Conservation (phyloP, 2,329 filamentous ascomycete genomes). For the Ophiocordyceps camponoti-leonardi region DNA sequence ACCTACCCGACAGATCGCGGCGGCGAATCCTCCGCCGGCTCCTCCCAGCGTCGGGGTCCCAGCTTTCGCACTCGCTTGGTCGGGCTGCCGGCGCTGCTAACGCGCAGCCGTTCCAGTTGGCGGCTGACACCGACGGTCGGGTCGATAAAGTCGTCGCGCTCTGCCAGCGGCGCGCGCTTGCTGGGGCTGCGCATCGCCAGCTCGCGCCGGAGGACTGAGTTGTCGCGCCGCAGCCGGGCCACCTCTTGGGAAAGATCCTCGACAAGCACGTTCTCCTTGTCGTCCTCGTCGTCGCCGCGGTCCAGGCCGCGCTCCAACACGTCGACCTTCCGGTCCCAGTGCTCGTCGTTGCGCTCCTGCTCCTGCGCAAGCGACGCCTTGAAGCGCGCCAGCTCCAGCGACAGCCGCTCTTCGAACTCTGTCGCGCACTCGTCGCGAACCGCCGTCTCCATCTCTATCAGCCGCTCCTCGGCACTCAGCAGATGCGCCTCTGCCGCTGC, state of each 20-base stretch:
- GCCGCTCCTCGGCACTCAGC: constrained; percentile 47
- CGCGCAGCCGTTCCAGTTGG: constrained; percentile 31
- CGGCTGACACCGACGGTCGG: constrained; percentile 19
- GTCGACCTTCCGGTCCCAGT: constrained; percentile 75
- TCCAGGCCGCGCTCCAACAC: constrained; percentile 34
- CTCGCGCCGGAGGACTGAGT: constrained; percentile 49
- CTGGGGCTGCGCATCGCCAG: constrained; percentile 44
- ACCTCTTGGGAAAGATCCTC: constrained; percentile 57
- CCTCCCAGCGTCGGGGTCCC: constrained; percentile 30
- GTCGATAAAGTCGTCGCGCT: constrained; percentile 30
- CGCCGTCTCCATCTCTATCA: constrained; percentile 57
- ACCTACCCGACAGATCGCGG: background rate
- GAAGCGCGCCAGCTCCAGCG: constrained; percentile 65
- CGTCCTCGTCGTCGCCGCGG: constrained; percentile 30
- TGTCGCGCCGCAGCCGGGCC: constrained; percentile 46
- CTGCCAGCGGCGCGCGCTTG: constrained; percentile 37
- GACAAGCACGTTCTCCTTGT: constrained; percentile 44
- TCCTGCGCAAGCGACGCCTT: constrained; percentile 63
- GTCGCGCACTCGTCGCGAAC: constrained; percentile 76
- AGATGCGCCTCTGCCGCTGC: constrained; percentile 58
- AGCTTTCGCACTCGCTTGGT: constrained; percentile 34
- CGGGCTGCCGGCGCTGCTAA: constrained; percentile 26
- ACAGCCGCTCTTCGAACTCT: constrained; percentile 69
- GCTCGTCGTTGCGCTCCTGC: constrained; percentile 63
- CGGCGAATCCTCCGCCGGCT: constrained; percentile 16